phyloP scores from a whole-genome alignment of 2,329 filamentous ascomycete genomes.

The Colletotrichum sp. region DNA sequence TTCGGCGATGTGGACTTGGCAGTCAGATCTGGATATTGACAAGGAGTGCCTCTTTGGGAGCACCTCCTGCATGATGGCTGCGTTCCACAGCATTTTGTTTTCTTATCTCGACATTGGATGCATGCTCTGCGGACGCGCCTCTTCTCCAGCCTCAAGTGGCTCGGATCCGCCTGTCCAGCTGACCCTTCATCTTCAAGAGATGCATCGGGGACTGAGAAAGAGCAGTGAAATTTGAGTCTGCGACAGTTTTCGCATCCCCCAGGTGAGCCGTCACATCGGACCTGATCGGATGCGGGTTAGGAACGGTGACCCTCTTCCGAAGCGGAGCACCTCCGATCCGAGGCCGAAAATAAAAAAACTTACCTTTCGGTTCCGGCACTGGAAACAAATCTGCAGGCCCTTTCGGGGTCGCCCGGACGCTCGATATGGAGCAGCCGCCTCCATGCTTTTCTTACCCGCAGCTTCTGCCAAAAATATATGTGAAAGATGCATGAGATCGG shows the following conservation, averaged over 20 bases:
- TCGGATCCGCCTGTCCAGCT: not conserved
- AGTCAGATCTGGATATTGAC: constrained; percentile 1
- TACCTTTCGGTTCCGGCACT: constrained; percentile 20
- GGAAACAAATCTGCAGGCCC: constrained; percentile 16
- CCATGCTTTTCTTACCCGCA: constrained; percentile 3
- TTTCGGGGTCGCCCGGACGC: constrained; percentile 9
- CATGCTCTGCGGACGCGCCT: constrained; percentile 14
- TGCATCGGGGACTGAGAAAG: not conserved
- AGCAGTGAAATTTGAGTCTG: constrained; percentile 15
- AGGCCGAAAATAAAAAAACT: not conserved
- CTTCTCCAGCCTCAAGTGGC: constrained; percentile 11
- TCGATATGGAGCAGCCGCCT: not conserved
- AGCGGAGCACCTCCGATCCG: not conserved
- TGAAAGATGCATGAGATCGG: constrained; percentile 4
- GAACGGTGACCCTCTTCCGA: not conserved
- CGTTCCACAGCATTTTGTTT: constrained; percentile 13
- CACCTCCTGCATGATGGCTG: constrained; percentile 9
- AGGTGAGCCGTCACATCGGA: constrained; percentile 11
- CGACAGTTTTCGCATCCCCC: constrained; percentile 16
- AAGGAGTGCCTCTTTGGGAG: not conserved
- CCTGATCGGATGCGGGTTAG: constrained; percentile 6
- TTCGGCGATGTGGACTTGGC: not conserved
- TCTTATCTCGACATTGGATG: constrained; percentile 8
- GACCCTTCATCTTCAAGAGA: not conserved
- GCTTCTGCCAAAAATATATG: not conserved